Conservation (phyloP, 2,329 filamentous ascomycete species). For the Ascochyta clinopodiicola region DNA sequence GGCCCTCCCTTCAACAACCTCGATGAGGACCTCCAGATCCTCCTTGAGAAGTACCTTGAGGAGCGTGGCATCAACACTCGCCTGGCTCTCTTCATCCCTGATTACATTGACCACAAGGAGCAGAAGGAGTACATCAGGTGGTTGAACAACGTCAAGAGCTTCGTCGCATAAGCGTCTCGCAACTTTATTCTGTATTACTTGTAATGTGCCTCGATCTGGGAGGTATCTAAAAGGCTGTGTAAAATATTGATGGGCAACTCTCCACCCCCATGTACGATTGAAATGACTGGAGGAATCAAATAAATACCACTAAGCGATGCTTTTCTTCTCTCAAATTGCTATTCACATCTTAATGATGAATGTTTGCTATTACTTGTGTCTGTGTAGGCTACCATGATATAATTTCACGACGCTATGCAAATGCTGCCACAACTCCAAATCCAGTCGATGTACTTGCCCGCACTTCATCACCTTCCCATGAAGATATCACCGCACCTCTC, state of each 20-base stretch:
- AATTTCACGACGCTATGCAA: slow-evolving; percentile 11
- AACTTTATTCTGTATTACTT: slow-evolving; percentile 27
- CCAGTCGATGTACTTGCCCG: neutral
- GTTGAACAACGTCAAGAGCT: slow-evolving; percentile 84
- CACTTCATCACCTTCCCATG: slow-evolving; percentile 32
- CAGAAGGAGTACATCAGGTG: slow-evolving; percentile 94
- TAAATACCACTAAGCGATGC: slow-evolving; percentile 5
- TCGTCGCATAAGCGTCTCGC: slow-evolving; percentile 65
- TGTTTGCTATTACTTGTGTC: neutral
- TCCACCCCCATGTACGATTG: slow-evolving; percentile 13
- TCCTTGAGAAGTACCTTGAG: slow-evolving; percentile 92
- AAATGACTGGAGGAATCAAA: slow-evolving; percentile 3
- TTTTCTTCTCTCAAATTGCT: slow-evolving; percentile 1
- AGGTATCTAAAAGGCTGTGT: slow-evolving; percentile 31
- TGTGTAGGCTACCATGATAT: neutral
- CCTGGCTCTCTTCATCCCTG: slow-evolving; percentile 87
- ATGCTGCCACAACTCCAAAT: neutral
- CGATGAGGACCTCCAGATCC: slow-evolving; percentile 91
- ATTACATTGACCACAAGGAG: slow-evolving; percentile 98
- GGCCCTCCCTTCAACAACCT: slow-evolving; percentile 93
- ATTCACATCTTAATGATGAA: neutral
- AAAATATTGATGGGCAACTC: slow-evolving; percentile 29
- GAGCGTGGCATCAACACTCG: slow-evolving; percentile 89
- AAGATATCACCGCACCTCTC: slow-evolving; percentile 43
- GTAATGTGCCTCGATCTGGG: slow-evolving; percentile 20